phyloP scores from a whole-genome alignment of 306 rosid species.

The Lablab purpureus region DNA sequence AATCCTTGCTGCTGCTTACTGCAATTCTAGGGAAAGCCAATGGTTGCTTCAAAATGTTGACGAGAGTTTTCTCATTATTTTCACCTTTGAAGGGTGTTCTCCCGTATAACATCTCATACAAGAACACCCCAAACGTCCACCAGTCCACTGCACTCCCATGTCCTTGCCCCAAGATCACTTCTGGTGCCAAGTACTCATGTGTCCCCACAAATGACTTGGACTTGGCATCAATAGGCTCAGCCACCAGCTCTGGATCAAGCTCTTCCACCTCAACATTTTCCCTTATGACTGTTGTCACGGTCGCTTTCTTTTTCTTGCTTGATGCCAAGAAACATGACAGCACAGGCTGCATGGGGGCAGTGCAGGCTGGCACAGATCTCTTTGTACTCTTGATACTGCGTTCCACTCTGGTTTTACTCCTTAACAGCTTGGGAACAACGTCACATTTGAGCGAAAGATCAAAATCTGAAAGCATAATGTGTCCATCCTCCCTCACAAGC shows the following conservation, averaged over 20 bases:
- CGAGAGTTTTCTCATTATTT: slow-evolving; percentile 84
- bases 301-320: slow-evolving; percentile 56
- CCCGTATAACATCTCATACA: slow-evolving; percentile 91
- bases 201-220: slow-evolving; percentile 96
- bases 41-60: slow-evolving; percentile 81
- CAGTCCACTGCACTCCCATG: slow-evolving; percentile 98
- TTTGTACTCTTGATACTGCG: slow-evolving; percentile 46
- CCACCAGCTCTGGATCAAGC: slow-evolving; percentile 79
- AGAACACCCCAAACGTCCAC: slow-evolving; percentile 97
- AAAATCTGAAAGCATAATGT: slow-evolving; percentile 94
- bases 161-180: slow-evolving; percentile 91
- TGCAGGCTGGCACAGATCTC: slow-evolving; percentile 63
- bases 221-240: slow-evolving; percentile 80
- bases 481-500: slow-evolving; percentile 91
- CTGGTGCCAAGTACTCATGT: slow-evolving; percentile 94
- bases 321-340: slow-evolving; percentile 79
- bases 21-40: slow-evolving; percentile 74
- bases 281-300: slow-evolving; percentile 65
- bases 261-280: slow-evolving; percentile 58
- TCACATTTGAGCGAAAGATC: slow-evolving; percentile 96
- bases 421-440: slow-evolving; percentile 79
- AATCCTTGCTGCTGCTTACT: slow-evolving; percentile 65
- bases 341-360: slow-evolving; percentile 86
- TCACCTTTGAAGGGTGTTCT: slow-evolving; percentile 95
- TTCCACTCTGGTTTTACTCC: slow-evolving; percentile 52